phyloP scores from a whole-genome alignment of 1,284 basidiomycete species.

The Cyathus pygmaeus region DNA sequence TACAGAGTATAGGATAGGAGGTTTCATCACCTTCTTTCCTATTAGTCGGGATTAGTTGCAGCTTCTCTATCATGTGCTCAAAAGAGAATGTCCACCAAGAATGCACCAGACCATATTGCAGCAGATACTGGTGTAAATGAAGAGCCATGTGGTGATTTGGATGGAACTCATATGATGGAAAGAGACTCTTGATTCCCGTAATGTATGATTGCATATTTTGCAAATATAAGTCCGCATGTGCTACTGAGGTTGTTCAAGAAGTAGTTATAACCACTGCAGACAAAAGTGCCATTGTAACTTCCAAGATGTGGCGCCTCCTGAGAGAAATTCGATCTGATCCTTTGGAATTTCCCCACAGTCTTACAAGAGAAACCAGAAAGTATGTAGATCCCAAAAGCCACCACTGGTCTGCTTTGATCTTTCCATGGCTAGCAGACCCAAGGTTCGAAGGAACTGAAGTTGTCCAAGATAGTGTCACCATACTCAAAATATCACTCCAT shows the following conservation, averaged over 20 bases:
- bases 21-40: not conserved
- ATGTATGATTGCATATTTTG: not conserved
- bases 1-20: not conserved
- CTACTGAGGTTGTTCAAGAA: not conserved
- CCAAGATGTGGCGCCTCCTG: not conserved
- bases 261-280: not conserved
- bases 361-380: no score
- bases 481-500: not conserved
- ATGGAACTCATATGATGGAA: not conserved
- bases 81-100: not conserved
- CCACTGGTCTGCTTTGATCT: no score
- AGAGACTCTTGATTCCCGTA: not conserved
- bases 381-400: no score
- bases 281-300: not conserved
- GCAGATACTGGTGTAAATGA: not conserved
- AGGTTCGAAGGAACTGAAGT: not conserved
- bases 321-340: no score
- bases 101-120: not conserved
- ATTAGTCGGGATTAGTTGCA: not conserved
- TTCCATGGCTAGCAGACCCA: not conserved
- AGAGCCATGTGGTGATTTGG: not conserved
- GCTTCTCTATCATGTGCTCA: not conserved
- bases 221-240: not conserved
- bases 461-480: not conserved
- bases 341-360: no score